Base-by-base conservation (phyloP, 306 rosid genomes). In the Dryas octopetala region DNA sequence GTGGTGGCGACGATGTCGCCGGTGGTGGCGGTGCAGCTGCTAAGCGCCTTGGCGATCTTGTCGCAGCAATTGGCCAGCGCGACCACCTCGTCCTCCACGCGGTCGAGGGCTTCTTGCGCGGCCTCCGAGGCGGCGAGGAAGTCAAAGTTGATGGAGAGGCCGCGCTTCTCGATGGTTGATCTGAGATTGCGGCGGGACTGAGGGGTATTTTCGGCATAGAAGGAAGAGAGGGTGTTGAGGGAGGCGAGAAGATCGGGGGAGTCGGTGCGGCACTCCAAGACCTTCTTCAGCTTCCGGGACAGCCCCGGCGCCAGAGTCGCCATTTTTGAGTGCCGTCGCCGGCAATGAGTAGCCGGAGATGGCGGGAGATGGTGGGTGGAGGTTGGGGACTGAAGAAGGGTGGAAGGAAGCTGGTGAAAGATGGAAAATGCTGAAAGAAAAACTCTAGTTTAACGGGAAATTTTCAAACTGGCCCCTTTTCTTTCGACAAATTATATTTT, bases 261-360 rank as follows among this genome's bases (percentile, higher is more conserved):
- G 61, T 95, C 99, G 28, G 91, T 90, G 75, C 89, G 84, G 32
- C 91, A 90, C 47, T 92, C 99, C 83, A 92, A 74, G 63, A 95
- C 97, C 82, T 95, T 95, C 93, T 92, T 95, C 86, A 95, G 91
- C 81, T 95, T 95, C 91, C 97, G 92, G 6, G 97, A 95, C 3
- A 95, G 89, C 47, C 99, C 96, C 67, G 97, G 96, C 64, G 97
- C 99, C 50, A 95, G 72, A 85, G 76, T 85, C 84, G 89, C 90
- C 92, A 85, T 88, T 80, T 67, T 51, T 62, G 38, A 1, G 38
- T 32, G 38, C 38, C 38, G 38, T 32, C 38, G 38, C 38, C 38
- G 38, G 38, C 38, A 32, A 32, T 32, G 38, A 32, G 38, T 32
- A 2, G 38, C 38, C 38, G 38, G 38, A 32, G 38, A 32, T 32